phyloP scores from a whole-genome alignment of 1,284 basidiomycete genomes.

The Anthracocystis walkeri region DNA sequence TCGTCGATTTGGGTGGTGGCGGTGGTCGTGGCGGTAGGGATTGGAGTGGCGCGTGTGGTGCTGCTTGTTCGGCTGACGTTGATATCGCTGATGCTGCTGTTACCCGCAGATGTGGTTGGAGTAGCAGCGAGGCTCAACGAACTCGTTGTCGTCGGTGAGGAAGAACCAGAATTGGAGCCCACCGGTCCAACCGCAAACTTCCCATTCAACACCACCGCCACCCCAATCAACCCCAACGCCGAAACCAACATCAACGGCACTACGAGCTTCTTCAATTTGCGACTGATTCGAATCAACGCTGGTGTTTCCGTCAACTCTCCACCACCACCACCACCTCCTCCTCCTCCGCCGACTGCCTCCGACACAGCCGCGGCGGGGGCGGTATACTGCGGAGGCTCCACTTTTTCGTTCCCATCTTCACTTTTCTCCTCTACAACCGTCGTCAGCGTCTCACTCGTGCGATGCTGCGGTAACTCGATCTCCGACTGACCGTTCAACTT shows the following conservation, averaged over 20 bases:
- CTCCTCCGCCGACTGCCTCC: too few relatives aligned
- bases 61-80: neutral
- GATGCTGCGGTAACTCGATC: neutral
- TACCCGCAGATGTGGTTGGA: neutral
- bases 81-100: neutral
- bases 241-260: slow-evolving; percentile 23
- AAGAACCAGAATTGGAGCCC: neutral
- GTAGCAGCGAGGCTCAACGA: neutral
- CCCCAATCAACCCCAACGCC: slow-evolving; percentile 7
- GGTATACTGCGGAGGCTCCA: slow-evolving; percentile 18
- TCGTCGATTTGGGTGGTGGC: neutral
- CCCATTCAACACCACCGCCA: slow-evolving; percentile 32
- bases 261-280: slow-evolving; percentile 16
- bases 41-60: neutral
- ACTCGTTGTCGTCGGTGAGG: too few relatives aligned
- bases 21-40: neutral
- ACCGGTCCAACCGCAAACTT: slow-evolving; percentile 23
- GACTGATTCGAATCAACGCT: slow-evolving; percentile 5
- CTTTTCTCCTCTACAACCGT: slow-evolving; percentile 14
- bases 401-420: neutral
- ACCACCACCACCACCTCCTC: too few relatives aligned
- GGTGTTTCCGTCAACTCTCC: neutral
- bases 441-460: slow-evolving; percentile 10
- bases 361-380: neutral
- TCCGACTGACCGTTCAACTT: neutral